Percentiles rank a stretch among this genome's conserved stretches.
phyloP scores from a whole-genome alignment of 768 basidiomycete genomes.

The Trametes cinnabarina region DNA sequence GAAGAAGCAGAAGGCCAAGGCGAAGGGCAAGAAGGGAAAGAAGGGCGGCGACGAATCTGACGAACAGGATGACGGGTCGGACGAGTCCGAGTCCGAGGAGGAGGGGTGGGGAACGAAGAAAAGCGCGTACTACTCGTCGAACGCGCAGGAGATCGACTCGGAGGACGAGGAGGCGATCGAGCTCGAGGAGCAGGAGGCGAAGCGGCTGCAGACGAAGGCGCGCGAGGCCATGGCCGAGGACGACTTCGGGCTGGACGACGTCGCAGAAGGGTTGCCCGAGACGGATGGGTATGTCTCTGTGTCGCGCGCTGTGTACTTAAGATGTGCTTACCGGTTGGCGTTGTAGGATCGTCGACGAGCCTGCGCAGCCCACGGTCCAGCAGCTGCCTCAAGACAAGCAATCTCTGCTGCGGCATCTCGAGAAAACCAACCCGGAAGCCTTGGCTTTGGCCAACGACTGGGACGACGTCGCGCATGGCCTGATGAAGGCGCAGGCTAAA shows the following conservation, averaged over 20 bases:
- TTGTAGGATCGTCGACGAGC: slow-evolving; percentile 38
- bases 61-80: too few relatives aligned
- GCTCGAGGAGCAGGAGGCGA: slow-evolving; percentile 86
- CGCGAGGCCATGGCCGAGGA: slow-evolving; percentile 69
- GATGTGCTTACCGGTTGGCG: neutral
- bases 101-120: slow-evolving; percentile 84
- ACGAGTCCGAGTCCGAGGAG: slow-evolving; percentile 27
- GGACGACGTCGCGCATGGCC: slow-evolving; percentile 61
- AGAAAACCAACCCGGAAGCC: slow-evolving; percentile 74
- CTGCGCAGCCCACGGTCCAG: slow-evolving; percentile 32
- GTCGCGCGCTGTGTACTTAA: neutral
- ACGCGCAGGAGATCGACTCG: slow-evolving; percentile 75
- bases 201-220: slow-evolving; percentile 70
- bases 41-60: slow-evolving; percentile 12
- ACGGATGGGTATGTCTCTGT: slow-evolving; percentile 29
- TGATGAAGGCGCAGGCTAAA: slow-evolving; percentile 52
- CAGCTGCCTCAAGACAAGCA: slow-evolving; percentile 55
- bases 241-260: slow-evolving; percentile 82
- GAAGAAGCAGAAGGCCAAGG: slow-evolving; percentile 4
- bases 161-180: slow-evolving; percentile 89
- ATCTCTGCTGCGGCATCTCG: slow-evolving; percentile 60
- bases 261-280: slow-evolving; percentile 37
- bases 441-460: slow-evolving; percentile 82
- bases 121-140: slow-evolving; percentile 83
- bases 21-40: slow-evolving; percentile 30